phyloP scores from a whole-genome alignment of 1,284 basidiomycete genomes.

The Ganoderma meredithae region DNA sequence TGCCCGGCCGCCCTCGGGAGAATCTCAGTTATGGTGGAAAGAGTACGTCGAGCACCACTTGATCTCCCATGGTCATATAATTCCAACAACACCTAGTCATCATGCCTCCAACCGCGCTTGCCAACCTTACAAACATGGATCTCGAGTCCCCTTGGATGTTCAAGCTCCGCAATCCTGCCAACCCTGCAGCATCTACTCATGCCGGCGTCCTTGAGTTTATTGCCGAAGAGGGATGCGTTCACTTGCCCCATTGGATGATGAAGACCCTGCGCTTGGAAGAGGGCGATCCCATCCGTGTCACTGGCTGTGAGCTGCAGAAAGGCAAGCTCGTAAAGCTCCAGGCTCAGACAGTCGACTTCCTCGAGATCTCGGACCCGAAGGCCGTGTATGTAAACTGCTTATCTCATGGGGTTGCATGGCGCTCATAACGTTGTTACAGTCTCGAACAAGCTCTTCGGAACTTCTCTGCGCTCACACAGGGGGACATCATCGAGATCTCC shows the following conservation, averaged over 20 bases:
- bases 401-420: background rate
- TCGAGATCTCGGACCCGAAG: conserved; percentile 95
- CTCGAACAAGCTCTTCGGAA: conserved; percentile 96
- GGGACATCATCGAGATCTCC: conserved; percentile 91
- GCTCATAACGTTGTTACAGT: conserved; percentile 49
- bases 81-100: conserved; percentile 73
- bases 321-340: conserved; percentile 98
- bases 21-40: conserved; percentile 97
- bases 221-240: conserved; percentile 94
- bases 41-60: conserved; percentile 67
- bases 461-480: conserved; percentile 90
- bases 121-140: conserved; percentile 88
- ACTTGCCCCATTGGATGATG: conserved; percentile 99
- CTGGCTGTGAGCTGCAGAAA: conserved; percentile 88
- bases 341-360: conserved; percentile 94
- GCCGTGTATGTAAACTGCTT: conserved; percentile 79
- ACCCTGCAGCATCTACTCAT: conserved; percentile 89
- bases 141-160: conserved; percentile 97
- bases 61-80: conserved; percentile 3
- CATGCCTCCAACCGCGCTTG: conserved; percentile 96
- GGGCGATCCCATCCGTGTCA: conserved; percentile 94
- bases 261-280: conserved; percentile 91
- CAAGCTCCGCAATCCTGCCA: conserved; percentile 89
- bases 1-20: conserved; percentile 81
- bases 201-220: conserved; percentile 99